phyloP scores from a whole-genome alignment of 768 basidiomycete genomes.

The Mycena pura region DNA sequence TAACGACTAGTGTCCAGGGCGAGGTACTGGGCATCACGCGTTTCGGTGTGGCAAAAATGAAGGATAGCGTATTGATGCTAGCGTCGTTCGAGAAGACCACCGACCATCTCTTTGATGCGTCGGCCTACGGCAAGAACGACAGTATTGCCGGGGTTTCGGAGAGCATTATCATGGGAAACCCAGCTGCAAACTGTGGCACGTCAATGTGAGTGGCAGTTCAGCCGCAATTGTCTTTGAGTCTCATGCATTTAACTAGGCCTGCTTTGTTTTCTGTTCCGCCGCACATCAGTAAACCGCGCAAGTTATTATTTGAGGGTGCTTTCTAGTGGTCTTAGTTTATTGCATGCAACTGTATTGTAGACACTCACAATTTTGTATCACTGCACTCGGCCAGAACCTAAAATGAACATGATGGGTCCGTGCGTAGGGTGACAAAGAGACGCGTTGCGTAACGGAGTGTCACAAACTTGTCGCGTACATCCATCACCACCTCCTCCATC shows the following conservation, averaged over 20 bases:
- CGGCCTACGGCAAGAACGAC: conserved; percentile 95
- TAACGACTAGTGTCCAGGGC: conserved; percentile 57
- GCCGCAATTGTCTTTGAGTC: not conserved
- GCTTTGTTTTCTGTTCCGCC: conserved; percentile 55
- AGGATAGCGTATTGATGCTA: conserved; percentile 98
- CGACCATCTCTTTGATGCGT: conserved; percentile 97
- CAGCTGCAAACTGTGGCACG: conserved; percentile 92
- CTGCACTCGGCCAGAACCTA: too few relatives aligned
- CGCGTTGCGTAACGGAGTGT: conserved; percentile 19
- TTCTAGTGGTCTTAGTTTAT: conserved; percentile 36
- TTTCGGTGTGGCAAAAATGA: conserved; percentile 99
- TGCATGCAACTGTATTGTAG: conserved; percentile 4
- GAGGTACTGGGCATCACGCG: conserved; percentile 98
- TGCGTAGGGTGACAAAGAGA: conserved; percentile 8
- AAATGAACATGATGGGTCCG: too few relatives aligned
- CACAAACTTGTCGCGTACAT: conserved; percentile 19
- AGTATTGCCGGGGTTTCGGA: conserved; percentile 96
- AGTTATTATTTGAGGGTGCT: conserved; percentile 56
- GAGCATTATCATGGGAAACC: conserved; percentile 99
- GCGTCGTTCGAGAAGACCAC: conserved; percentile 99
- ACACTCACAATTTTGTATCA: too few relatives aligned
- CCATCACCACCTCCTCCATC: conserved; percentile 14
- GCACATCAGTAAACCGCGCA: conserved; percentile 54
- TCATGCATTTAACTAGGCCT: conserved; percentile 44
- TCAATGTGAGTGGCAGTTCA: conserved; percentile 69